Percentiles rank a stretch among this genome's conserved stretches.
Evolutionary conservation across 2,329 filamentous ascomycete genomes (phyloP).

Genomic region (Talaromyces sp.): DNA sequence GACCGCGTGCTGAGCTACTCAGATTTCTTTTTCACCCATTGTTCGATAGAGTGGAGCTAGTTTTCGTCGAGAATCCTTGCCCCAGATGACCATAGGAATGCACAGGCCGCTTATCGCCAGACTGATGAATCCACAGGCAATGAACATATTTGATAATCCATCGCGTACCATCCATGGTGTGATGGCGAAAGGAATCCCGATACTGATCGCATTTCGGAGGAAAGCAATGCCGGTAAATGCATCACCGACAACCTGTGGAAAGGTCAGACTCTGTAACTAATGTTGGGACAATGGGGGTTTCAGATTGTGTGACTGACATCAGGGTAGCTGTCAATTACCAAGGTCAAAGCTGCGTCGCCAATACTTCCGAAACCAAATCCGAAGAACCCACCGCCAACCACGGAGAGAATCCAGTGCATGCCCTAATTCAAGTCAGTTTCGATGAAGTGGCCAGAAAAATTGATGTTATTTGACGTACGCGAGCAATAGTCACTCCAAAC

Average conservation of each 20-base stretch:
- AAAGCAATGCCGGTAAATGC: conserved; percentile 24
- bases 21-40: neutral
- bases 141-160: conserved; percentile 20
- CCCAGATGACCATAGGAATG: neutral
- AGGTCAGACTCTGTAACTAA: neutral
- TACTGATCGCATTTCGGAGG: conserved; percentile 31
- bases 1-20: neutral
- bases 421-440: conserved; percentile 28
- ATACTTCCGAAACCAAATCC: conserved; percentile 41
- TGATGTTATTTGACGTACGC: conserved; percentile 28
- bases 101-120: conserved; percentile 10
- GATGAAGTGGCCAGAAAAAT: neutral
- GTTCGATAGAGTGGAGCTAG: neutral
- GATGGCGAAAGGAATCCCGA: conserved; percentile 32
- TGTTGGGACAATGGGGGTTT: neutral
- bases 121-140: conserved; percentile 27
- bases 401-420: conserved; percentile 45
- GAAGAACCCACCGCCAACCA: conserved; percentile 37
- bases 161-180: conserved; percentile 28
- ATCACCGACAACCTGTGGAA: conserved; percentile 21
- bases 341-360: conserved; percentile 36
- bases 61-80: neutral
- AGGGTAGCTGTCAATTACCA: conserved; percentile 39
- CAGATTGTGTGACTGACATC: conserved; percentile 27
- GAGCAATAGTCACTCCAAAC: conserved; percentile 38